Evolutionary conservation across 2,329 filamentous ascomycete genomes (phyloP), one percentile per base, ranked within the genome.

Genomic region (Pseudogymnoascus destructans): DNA sequence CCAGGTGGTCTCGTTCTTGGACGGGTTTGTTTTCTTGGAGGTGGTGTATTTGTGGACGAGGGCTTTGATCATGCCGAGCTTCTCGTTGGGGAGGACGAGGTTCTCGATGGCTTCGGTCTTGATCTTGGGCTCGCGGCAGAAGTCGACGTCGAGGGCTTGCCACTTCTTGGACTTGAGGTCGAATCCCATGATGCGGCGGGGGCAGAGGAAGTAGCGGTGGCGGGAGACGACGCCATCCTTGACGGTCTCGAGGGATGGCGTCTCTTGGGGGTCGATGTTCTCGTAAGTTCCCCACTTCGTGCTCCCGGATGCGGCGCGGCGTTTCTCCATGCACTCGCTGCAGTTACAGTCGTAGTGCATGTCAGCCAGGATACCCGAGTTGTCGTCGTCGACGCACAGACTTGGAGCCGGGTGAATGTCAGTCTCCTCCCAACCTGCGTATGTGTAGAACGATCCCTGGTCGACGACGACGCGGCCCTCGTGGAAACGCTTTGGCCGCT

Each of bases 121-220:
- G 42, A 61, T 61, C 49, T 64, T 63, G n/a, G 62, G 62, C 2
- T 57, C 57, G 17, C 55, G 62, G 46, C 62, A 64, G 36, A 46
- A 62, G 19, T 63, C 62, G 3, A 64, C 61, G 27, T 64, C 62
- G 0, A 64, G 58, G 5, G 59, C 60, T 58, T 64, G 60, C 63
- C 63, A 64, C 30, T 62, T 62, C 52, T 63, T 64, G n/a, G 62
- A 63, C 36, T 64, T 64, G 30, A 64, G 57, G 27, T 63, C 63
- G 42, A 64, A 64, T 3, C 63, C 63, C 61, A 63, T 63, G 17
- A 64, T 63, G 19, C 61, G 58, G 21, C 63, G 59, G 15, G 61
- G 61, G 32, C 59, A 63, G 8, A 64, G 58, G 42, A 64, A 64
- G 35, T 64, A 64, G 54, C 58, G 57, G 25, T 64, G 63, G n/a